Evolutionary conservation across 2,329 filamentous ascomycete genomes (phyloP).

Genomic region (Aspergillus aculeatus): DNA sequence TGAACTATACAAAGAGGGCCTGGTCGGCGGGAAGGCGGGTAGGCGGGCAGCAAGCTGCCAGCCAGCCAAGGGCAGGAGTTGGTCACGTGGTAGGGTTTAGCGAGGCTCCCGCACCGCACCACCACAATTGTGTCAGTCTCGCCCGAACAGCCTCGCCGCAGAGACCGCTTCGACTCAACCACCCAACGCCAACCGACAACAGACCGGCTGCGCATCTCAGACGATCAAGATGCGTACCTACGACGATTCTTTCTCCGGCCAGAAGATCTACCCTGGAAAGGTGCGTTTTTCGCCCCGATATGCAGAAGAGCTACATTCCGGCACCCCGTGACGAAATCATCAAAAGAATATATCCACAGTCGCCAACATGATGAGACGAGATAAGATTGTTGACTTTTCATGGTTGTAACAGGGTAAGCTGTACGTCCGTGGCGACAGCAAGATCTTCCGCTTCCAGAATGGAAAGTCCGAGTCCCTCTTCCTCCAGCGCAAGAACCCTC

Average conservation of each 20-base stretch:
- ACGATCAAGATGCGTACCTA: constrained; percentile 70
- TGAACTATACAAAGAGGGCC: too few relatives aligned
- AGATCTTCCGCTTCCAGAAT: constrained; percentile 99
- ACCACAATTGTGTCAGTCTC: constrained; percentile 42
- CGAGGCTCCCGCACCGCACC: constrained; percentile 43
- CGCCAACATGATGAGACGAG: neutral
- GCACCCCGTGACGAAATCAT: neutral
- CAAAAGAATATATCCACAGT: neutral
- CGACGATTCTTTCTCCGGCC: constrained; percentile 74
- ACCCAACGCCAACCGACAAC: constrained; percentile 45
- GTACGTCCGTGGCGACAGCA: constrained; percentile 99
- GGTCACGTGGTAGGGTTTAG: constrained; percentile 47
- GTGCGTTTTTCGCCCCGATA: constrained; percentile 49
- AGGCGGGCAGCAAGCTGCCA: neutral
- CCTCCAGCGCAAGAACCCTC: constrained; percentile 99
- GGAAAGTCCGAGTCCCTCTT: constrained; percentile 99
- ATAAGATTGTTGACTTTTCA: constrained; percentile 27
- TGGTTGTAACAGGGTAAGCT: constrained; percentile 80
- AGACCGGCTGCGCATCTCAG: constrained; percentile 46
- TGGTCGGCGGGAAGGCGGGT: neutral
- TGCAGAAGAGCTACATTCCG: neutral
- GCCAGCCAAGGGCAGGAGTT: constrained; percentile 37
- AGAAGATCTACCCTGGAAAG: constrained; percentile 80
- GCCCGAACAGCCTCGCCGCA: constrained; percentile 32
- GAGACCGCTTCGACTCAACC: constrained; percentile 44